Base-by-base conservation (phyloP, 2,329 filamentous ascomycete species). In the Calonectria naviculata region DNA sequence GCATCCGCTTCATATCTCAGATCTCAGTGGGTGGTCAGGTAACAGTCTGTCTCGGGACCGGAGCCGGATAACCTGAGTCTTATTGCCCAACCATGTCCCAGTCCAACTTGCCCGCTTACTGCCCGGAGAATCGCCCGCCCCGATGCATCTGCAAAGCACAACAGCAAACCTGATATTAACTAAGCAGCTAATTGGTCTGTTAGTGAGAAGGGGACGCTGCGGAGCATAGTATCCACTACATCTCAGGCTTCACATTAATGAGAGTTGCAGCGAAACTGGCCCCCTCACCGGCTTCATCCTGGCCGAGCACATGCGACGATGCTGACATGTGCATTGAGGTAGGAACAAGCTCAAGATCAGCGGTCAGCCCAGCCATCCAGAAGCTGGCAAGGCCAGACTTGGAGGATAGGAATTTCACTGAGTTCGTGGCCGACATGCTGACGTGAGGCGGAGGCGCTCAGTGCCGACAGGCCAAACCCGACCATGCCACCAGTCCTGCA, bases 371-470 rank as follows among this genome's bases (percentile, higher is more conserved):
- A 60, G n/a, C 49, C 49, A 66, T 41, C 41, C 44, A 49, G 19
- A 41, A 58, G 21, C 24, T 29, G 49, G 52, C 42, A 42, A 63
- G n/a, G 9, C 21, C 49, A 12, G 28, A 10, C 31, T 38, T 21
- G 26, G 61, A 26, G n/a, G 29, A 49, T 44, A 42, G 34, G 36
- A 46, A 54, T 54, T 68, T 62, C 31, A 15, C 34, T 31, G 38
- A 24, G 21, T 26, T 38, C 38, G 6, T 47, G 46, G 41, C 62
- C 29, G 36, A 29, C 36, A 47, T 36, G 68, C 68, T 70, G 68
- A 70, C 68, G 62, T 70, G 68, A 70, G 68, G 68, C 68, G 68
- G 68, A 70, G 63, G n/a, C 62, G 54, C 44, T 65, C 54, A 65
- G 62, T 70, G 54, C 62, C 67, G 67, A 52, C 46, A 42, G 21